Base-by-base conservation (phyloP, 140 eudicot genomes). In the Ambrosia hybrid region DNA sequence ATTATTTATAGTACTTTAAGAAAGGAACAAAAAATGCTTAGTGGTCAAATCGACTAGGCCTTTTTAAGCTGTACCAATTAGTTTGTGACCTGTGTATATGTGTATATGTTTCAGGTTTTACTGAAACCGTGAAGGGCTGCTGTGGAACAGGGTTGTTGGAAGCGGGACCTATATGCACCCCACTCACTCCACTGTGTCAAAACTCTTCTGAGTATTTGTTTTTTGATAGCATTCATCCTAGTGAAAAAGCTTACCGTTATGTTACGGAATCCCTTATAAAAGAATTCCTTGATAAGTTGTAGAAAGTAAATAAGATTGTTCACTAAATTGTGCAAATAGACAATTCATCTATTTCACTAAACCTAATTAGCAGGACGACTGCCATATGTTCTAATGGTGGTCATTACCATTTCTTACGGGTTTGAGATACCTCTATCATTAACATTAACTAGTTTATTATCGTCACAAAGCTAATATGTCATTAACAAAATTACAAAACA, bases 211-310 rank as follows among this genome's bases (percentile, higher is more conserved):
- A 79, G 73, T 81, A 81, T 74, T 9, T 86, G 70, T 86, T 86
- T 62, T 89, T 82, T 63, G 96, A 89, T 76, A 79, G 87, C 68
- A 72, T 86, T 77, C 96, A 89, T 78, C 96, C 87, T 15, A 73
- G 79, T 71, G 89, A 89, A 75, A 68, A 72, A 46, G 81, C 84
- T 53, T 85, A 83, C 46, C 67, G 36, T 51, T 59, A 80, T 75
- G 56, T 85, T 62, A 65, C 84, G 5, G 59, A 85, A 69, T 78
- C 41, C 73, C 51, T 86, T 57, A 15, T 60, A 26, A 76, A 78
- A 65, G 65, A 70, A 56, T 38, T 70, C 34, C 69, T 84, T 57
- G 62, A 73, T 52, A 70, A 73, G 83, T 73, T 80, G 72, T 21
- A 21, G 30, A 21, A 21, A 21, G 30, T 21, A 21, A 21, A 21